Base-by-base conservation (phyloP, 2,329 filamentous ascomycete species). In the Ophiocordyceps camponoti-floridani region DNA sequence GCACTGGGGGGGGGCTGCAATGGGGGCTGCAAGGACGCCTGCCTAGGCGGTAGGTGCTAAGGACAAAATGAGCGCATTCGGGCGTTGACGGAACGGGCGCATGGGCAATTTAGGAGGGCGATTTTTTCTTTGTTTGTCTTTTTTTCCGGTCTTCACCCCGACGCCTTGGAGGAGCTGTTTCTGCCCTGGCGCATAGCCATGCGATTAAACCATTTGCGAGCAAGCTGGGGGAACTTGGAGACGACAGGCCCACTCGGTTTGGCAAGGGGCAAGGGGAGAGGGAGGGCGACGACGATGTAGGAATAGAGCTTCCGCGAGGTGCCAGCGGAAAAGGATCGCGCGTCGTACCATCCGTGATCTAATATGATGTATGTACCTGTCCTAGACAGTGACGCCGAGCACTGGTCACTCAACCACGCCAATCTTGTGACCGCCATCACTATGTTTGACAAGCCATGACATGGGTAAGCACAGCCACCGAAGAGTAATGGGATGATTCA, bases 321-420 rank as follows among this genome's bases (percentile, higher is more conserved):
- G 60, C 57, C 59, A 58, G 53, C 56, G 50, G 54, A 53, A 53
- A 52, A 51, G 51, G 55, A 52, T 51, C 53, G 58, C 55, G 54
- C 54, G 50, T 52, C 56, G 57, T 56, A 62, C 62, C 54, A 61
- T 51, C 52, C 57, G 55, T 52, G 54, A 57, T 62, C 56, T 62
- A 60, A 62, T 62, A 49, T 57, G 53, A 62, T 61, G 59, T 62
- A 62, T 23, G 23, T 23, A 23, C 23, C 23, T 23, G 5, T 56
- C 60, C 55, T 62, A 64, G 61, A 63, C 53, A 59, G 61, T 58
- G 59, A 60, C 62, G 43, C 60, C 61, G 43, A 26, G 41, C 18
- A 31, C 27, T 33, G n/a, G n/a, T n/a, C n/a, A n/a, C n/a, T n/a
- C n/a, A 42, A 30, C 12, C 18, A 38, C 10, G 35, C 6, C n/a